phyloP scores from a whole-genome alignment of 2,329 filamentous ascomycete genomes.

The Sporothrix phasma region DNA sequence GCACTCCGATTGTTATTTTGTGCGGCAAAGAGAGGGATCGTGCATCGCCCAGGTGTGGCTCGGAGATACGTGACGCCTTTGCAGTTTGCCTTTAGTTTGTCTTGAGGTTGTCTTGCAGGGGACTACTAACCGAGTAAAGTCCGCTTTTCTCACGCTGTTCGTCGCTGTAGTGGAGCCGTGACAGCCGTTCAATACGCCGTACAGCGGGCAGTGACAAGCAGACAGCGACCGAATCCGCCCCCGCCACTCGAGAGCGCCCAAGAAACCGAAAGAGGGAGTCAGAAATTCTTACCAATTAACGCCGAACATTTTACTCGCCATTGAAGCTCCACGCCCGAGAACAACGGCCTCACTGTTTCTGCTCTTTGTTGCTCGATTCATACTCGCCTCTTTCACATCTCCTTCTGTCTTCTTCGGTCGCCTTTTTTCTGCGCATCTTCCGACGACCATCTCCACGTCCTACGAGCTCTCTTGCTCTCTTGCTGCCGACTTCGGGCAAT shows the following conservation, averaged over 20 bases:
- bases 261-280: background rate
- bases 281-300: conserved; percentile 3
- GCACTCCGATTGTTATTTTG: background rate
- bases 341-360: background rate
- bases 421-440: background rate
- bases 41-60: background rate
- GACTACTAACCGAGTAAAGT: background rate
- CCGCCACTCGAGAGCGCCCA: background rate
- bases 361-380: background rate
- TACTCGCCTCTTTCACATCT: background rate
- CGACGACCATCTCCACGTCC: background rate
- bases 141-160: background rate
- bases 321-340: background rate
- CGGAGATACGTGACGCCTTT: conserved; percentile 12
- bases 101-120: no score
- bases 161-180: background rate
- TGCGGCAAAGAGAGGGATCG: background rate
- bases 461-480: background rate
- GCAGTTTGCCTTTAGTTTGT: no score
- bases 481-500: background rate
- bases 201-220: background rate
- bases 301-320: background rate
- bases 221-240: background rate
- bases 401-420: background rate
- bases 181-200: background rate